These are phyloP conservation scores for Selaginella tamariscina DNA, from an alignment of 75 land plant genomes.

Conservation along the genomic window DNA sequence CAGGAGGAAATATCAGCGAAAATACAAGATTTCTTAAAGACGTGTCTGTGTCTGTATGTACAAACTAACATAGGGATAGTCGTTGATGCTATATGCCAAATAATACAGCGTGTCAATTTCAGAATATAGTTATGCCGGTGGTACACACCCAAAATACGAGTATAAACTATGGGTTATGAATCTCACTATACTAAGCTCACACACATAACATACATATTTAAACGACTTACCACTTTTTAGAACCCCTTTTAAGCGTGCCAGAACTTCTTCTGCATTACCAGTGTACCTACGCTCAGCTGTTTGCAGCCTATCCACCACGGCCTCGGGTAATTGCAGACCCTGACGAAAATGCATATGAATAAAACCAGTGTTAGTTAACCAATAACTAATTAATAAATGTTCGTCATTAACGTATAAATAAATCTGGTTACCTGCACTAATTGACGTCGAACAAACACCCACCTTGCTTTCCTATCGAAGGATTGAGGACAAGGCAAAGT, in stretches of 20 bases:
- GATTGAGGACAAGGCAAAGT: constrained; percentile 60
- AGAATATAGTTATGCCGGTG: too few species aligned
- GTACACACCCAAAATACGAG: too few species aligned
- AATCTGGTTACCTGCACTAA: constrained; percentile 51
- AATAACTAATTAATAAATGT: neutral
- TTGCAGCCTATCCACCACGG: constrained; percentile 65
- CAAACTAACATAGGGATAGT: too few species aligned
- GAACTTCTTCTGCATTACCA: constrained; percentile 65
- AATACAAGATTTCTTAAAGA: too few species aligned
- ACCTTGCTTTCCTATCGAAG: constrained; percentile 51
- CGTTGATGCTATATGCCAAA: too few species aligned
- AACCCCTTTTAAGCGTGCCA: constrained; percentile 78
- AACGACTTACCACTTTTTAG: constrained; percentile 44
- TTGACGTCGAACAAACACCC: constrained; percentile 79
- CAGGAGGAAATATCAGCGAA: too few species aligned
- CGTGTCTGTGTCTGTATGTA: too few species aligned
- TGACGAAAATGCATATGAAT: constrained; percentile 16
- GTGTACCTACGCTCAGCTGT: constrained; percentile 72
- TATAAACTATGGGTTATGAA: too few species aligned
- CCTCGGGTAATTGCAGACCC: constrained; percentile 61
- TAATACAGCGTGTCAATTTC: too few species aligned
- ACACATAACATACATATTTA: too few species aligned
- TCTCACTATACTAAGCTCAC: too few species aligned
- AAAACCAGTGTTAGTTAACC: neutral
- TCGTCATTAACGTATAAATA: neutral